Evolutionary conservation across 345 rosid species (phyloP).

Genomic region (Mercurialis annua): DNA sequence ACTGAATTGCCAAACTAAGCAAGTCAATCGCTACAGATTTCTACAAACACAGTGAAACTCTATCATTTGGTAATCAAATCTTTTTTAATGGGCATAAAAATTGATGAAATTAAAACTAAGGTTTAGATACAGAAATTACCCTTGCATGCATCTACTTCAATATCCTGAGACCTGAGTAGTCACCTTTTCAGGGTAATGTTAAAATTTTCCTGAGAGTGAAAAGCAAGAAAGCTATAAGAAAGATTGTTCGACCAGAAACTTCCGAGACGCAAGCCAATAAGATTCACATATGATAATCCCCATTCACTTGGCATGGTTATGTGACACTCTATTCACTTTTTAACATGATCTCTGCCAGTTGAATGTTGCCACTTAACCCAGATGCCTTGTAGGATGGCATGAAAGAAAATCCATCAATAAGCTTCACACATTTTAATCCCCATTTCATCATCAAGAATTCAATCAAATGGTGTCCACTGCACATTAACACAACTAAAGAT

Average conservation of each 20-base stretch:
- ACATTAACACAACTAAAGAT: constrained; percentile 6
- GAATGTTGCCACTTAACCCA: constrained; percentile 62
- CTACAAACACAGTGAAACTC: constrained; percentile 3
- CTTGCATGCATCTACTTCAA: not conserved
- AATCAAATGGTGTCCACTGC: constrained; percentile 89
- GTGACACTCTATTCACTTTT: constrained; percentile 24
- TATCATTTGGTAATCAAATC: not conserved
- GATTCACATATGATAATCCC: no score
- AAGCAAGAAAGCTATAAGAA: constrained; percentile 16
- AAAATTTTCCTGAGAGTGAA: constrained; percentile 15
- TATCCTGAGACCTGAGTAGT: not conserved
- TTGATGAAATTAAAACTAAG: not conserved
- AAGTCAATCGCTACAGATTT: not conserved
- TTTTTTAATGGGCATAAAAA: not conserved
- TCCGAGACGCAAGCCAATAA: constrained; percentile 3
- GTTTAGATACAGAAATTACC: not conserved
- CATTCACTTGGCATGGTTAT: no score
- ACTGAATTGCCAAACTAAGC: constrained; percentile 4
- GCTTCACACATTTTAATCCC: constrained; percentile 74
- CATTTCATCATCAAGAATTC: constrained; percentile 88
- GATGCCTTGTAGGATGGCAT: constrained; percentile 70
- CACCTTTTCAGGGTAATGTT: constrained; percentile 13
- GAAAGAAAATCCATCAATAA: constrained; percentile 74
- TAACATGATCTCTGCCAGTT: constrained; percentile 64
- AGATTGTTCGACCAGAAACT: constrained; percentile 3